Conservation (phyloP, 352 stramenopile genomes). For the Pythium scleroteichum region DNA sequence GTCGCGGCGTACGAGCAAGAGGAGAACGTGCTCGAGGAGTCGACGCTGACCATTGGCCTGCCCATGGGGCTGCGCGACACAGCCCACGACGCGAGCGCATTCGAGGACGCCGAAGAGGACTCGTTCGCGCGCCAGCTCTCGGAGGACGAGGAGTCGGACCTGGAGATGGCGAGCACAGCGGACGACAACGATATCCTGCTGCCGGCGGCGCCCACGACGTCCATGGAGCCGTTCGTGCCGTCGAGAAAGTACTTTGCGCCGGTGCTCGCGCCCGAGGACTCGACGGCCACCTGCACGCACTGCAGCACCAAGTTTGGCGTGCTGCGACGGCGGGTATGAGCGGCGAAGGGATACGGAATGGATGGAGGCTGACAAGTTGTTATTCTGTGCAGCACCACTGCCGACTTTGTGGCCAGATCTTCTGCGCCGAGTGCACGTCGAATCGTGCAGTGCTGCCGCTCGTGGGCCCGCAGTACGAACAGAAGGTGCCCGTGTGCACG, state of each 20-base stretch:
- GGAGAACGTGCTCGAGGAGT: slow-evolving; percentile 3
- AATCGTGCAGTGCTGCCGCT: slow-evolving; percentile 72
- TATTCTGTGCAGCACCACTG: slow-evolving; percentile 57
- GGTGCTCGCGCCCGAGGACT: slow-evolving; percentile 49
- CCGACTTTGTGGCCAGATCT: slow-evolving; percentile 70
- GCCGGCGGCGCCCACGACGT: background rate
- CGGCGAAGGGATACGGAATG: background rate
- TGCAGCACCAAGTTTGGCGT: slow-evolving; percentile 75
- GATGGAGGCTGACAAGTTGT: background rate
- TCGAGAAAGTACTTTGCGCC: slow-evolving; percentile 62
- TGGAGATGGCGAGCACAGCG: slow-evolving; percentile 4
- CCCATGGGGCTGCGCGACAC: slow-evolving; percentile 10
- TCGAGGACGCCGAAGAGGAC: slow-evolving; percentile 2
- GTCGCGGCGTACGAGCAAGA: background rate
- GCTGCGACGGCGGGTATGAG: slow-evolving; percentile 62
- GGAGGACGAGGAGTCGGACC: slow-evolving; percentile 22
- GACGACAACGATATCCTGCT: background rate
- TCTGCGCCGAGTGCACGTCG: slow-evolving; percentile 73
- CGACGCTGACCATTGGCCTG: slow-evolving; percentile 24
- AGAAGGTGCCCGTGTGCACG: slow-evolving; percentile 72
- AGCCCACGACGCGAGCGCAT: slow-evolving; percentile 5
- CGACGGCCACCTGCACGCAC: slow-evolving; percentile 51
- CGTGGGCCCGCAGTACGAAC: slow-evolving; percentile 53
- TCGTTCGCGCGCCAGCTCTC: slow-evolving; percentile 10
- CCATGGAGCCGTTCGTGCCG: slow-evolving; percentile 25